A percentile compares a stretch with the other conserved stretches of the same genome.
Conservation (phyloP, 164 flowering plant genomes). For the Macadamia tetraphylla region DNA sequence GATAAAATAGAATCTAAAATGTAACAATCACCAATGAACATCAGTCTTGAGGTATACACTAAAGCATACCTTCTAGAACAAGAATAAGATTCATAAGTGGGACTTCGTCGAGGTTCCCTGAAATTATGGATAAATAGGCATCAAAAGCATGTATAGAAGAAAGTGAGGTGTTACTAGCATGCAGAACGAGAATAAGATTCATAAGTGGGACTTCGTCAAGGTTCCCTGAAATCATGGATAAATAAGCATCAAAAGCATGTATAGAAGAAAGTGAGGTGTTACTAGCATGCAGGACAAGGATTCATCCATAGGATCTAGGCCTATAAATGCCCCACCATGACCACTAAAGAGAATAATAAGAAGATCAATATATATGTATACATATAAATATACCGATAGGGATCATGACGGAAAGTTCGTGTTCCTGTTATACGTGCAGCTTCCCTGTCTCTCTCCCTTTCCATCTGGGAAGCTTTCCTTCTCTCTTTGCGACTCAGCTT, state of each 20-base stretch:
- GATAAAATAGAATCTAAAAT: neutral
- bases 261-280: neutral
- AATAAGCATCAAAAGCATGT: constrained; percentile 1
- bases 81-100: constrained; percentile 91
- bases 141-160: neutral
- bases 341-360: neutral
- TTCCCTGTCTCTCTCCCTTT: constrained; percentile 92
- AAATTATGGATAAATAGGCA: constrained; percentile 7
- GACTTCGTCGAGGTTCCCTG: constrained; percentile 88
- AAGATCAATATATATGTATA: neutral
- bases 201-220: constrained; percentile 90
- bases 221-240: constrained; percentile 46
- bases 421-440: constrained; percentile 59
- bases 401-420: constrained; percentile 70
- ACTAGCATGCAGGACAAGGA: neutral
- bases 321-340: neutral
- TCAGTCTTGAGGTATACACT: neutral
- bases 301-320: neutral
- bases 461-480: constrained; percentile 90
- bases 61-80: constrained; percentile 71
- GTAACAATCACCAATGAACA: neutral
- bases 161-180: neutral
- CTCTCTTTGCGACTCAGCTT: constrained; percentile 97
- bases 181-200: constrained; percentile 82
- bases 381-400: constrained; percentile 54